These are phyloP conservation scores for Ophiostoma populinum DNA, from an alignment of 2,329 filamentous ascomycete species.

Conservation along the genomic window DNA sequence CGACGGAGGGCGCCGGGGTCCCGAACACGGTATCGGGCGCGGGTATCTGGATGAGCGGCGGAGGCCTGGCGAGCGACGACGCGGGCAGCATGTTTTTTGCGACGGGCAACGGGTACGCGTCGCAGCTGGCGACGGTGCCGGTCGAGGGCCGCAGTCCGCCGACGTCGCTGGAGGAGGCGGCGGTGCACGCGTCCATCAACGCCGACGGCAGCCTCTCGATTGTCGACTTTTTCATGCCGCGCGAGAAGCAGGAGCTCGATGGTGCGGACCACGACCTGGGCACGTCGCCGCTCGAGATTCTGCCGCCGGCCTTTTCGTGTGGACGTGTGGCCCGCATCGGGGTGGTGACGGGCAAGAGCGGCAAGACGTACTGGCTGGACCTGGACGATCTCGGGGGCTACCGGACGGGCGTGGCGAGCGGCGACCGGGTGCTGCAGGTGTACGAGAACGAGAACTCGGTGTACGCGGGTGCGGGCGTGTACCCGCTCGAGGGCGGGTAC, in stretches of 20 bases:
- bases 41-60: slow-evolving; percentile 32
- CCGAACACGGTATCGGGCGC: slow-evolving; percentile 21
- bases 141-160: slow-evolving; percentile 27
- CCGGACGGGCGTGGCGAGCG: slow-evolving; percentile 23
- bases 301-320: slow-evolving; percentile 26
- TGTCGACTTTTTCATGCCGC: slow-evolving; percentile 33
- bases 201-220: slow-evolving; percentile 24
- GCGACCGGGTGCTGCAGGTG: slow-evolving; percentile 25
- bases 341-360: slow-evolving; percentile 30
- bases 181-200: slow-evolving; percentile 29
- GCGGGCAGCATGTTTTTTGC: slow-evolving; percentile 28
- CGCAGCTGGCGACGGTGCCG: slow-evolving; percentile 25
- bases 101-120: slow-evolving; percentile 30
- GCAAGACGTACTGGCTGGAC: slow-evolving; percentile 32
- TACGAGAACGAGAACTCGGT: slow-evolving; percentile 30
- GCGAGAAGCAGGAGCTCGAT: slow-evolving; percentile 29
- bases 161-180: slow-evolving; percentile 28
- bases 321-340: slow-evolving; percentile 27
- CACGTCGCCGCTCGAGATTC: slow-evolving; percentile 25
- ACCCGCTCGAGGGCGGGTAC: slow-evolving; percentile 29
- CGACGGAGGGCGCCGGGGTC: slow-evolving; percentile 26
- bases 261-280: slow-evolving; percentile 32
- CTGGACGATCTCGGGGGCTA: slow-evolving; percentile 32
- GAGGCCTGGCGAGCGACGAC: slow-evolving; percentile 29
- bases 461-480: slow-evolving; percentile 28